Evolutionary conservation across 441 rosid species (phyloP).

Genomic region (Omphalea diandra): DNA sequence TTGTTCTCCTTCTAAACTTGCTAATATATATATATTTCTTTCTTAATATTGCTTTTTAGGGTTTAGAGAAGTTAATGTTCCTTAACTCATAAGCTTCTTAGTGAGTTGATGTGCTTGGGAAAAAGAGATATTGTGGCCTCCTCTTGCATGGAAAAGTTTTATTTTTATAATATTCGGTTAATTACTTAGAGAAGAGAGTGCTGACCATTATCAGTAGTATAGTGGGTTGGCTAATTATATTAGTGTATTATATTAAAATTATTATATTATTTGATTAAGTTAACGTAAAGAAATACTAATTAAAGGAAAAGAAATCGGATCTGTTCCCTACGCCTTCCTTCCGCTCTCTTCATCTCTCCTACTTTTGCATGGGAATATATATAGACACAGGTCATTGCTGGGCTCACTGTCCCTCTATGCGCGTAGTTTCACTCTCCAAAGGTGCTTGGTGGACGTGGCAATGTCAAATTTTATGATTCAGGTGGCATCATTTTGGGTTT

Average conservation of each 20-base stretch:
- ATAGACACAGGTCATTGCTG: neutral
- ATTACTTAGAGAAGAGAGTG: neutral
- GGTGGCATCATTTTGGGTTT: too few species aligned
- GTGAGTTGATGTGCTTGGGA: neutral
- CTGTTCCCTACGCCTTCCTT: neutral
- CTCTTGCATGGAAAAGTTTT: conserved; percentile 32
- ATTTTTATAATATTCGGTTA: neutral
- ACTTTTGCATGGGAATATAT: neutral
- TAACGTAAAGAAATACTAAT: too few species aligned
- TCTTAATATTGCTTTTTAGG: conserved; percentile 45
- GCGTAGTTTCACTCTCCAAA: neutral
- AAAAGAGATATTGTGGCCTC: conserved; percentile 24
- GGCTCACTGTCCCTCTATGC: neutral
- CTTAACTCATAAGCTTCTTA: conserved; percentile 61
- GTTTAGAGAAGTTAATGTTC: conserved; percentile 38
- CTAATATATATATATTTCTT: too few species aligned
- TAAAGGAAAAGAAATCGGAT: too few species aligned
- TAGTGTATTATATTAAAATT: too few species aligned
- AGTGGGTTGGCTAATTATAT: neutral
- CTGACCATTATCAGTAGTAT: neutral
- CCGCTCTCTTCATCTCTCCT: neutral
- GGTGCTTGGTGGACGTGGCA: too few species aligned
- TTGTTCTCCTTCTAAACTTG: conserved; percentile 25
- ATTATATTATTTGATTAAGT: too few species aligned
- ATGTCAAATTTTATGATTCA: too few species aligned